Evolutionary conservation across 805 yeast species (phyloP), one percentile per base, ranked within the genome.

Genomic region (Candida sithepensis): DNA sequence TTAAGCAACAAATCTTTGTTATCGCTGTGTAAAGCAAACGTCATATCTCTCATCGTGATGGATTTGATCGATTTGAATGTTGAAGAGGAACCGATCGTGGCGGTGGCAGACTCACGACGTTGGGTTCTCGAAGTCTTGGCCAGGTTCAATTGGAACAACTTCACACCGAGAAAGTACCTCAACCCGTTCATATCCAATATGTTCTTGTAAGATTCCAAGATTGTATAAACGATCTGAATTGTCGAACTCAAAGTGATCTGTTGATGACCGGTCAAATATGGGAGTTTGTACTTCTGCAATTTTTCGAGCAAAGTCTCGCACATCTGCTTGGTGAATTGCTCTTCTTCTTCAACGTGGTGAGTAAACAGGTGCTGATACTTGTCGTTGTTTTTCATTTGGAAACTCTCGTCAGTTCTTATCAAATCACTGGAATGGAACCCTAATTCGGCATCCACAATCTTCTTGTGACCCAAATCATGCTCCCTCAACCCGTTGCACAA

Each of bases 251-350:
- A 72, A 0, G 97, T 89, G 24, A 84, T 81, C 60, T 91, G 98
- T 63, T 91, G 97, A 67, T 91, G 97, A 50, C 96, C 81, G 0
- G 96, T 89, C 24, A 91, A 63, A 51, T 84, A 83, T 0, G 97
- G 97, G 23, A 91, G 68, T 1, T 92, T 74, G 4, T 78, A 71
- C 49, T 77, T 81, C 38, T 81, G 79, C 44, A 91, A 69, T 50
- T 79, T 79, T 20, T 84, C 85, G 14, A 73, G 67, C 20, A 91
- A 67, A 2, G 77, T 62, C 1, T 68, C 72, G 3, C 79, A 72
- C 18, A 80, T 47, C 42, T 53, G 57, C 18, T 45, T 49, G 8
- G 49, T 50, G 10, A 61, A 51, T 9, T 7, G 53, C 19, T 67
- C 57, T 2, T 58, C 65, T 9, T 64, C 59, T 7, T 47, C 47